Conservation (phyloP, 2,329 filamentous ascomycete species). For the Colletotrichum sp. region DNA sequence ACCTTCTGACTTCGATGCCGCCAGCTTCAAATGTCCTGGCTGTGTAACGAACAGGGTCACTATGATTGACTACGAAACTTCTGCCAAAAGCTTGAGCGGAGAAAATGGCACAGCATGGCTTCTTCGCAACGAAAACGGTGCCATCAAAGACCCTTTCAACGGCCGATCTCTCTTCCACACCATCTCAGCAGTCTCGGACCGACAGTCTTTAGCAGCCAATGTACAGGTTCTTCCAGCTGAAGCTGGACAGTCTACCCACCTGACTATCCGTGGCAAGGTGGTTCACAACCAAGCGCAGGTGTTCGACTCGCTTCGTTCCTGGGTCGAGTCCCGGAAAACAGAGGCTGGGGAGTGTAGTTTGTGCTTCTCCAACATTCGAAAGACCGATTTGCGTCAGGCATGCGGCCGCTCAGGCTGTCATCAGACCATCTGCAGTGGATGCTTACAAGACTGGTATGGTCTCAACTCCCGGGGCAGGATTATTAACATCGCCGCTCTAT, state of each 20-base stretch:
- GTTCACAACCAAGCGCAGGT: conserved; percentile 45
- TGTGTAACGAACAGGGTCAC: conserved; percentile 40
- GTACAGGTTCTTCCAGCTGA: conserved; percentile 38
- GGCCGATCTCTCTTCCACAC: conserved; percentile 45
- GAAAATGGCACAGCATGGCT: conserved; percentile 51
- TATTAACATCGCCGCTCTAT: conserved; percentile 52
- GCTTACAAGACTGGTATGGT: conserved; percentile 49
- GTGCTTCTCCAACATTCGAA: conserved; percentile 45
- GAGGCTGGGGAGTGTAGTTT: conserved; percentile 47
- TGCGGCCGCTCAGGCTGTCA: conserved; percentile 50
- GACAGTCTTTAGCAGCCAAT: conserved; percentile 36
- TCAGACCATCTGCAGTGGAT: conserved; percentile 46
- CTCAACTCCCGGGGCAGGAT: conserved; percentile 46
- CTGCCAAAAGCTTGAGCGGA: conserved; percentile 35
- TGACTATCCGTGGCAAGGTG: conserved; percentile 42
- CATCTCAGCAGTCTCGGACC: conserved; percentile 34
- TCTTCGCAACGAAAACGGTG: conserved; percentile 41
- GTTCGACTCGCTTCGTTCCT: conserved; percentile 35
- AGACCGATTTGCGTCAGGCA: conserved; percentile 40
- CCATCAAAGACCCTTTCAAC: conserved; percentile 40
- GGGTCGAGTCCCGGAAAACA: conserved; percentile 40
- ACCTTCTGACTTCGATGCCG: conserved; percentile 31
- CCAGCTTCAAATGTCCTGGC: conserved; percentile 44
- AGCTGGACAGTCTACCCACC: neutral
- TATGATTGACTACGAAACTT: conserved; percentile 40